phyloP scores from a whole-genome alignment of 176 grass and related monocot genomes.

The Hyparrhenia diplandra region DNA sequence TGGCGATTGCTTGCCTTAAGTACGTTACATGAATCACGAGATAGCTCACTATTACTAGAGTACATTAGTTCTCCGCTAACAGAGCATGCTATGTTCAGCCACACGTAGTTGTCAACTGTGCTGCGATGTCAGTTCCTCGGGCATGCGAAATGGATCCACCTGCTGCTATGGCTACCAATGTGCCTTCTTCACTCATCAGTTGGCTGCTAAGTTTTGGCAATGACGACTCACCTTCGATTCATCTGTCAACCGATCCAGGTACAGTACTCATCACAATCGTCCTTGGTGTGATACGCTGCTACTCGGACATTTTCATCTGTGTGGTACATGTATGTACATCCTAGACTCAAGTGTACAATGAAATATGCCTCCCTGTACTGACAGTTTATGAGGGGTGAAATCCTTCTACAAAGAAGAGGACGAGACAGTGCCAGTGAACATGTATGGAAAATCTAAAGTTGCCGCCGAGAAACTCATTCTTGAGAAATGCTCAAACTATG shows the following conservation, averaged over 20 bases:
- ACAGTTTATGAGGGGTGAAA: slow-evolving; percentile 85
- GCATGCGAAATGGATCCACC: slow-evolving; percentile 69
- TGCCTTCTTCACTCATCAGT: slow-evolving; percentile 60
- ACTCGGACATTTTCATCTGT: not conserved
- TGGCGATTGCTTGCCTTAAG: not conserved
- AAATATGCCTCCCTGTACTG: slow-evolving; percentile 13
- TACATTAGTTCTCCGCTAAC: not conserved
- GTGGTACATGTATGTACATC: not conserved
- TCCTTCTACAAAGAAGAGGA: slow-evolving; percentile 92
- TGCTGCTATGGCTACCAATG: slow-evolving; percentile 71
- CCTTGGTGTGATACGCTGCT: not conserved
- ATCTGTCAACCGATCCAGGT: slow-evolving; percentile 98
- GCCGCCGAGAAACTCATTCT: slow-evolving; percentile 72
- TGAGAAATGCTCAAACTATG: slow-evolving; percentile 63
- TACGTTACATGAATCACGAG: not conserved
- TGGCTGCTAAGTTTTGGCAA: slow-evolving; percentile 59
- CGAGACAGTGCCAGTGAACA: slow-evolving; percentile 68
- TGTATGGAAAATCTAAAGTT: slow-evolving; percentile 92
- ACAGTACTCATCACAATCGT: not conserved
- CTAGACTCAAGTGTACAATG: not conserved
- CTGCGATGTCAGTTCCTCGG: slow-evolving; percentile 77
- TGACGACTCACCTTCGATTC: slow-evolving; percentile 50
- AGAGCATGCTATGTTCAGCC: slow-evolving; percentile 44
- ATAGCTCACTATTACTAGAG: not conserved
- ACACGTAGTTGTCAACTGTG: slow-evolving; percentile 80